Conservation (phyloP, 768 basidiomycete genomes). For the Suillus weaverae region DNA sequence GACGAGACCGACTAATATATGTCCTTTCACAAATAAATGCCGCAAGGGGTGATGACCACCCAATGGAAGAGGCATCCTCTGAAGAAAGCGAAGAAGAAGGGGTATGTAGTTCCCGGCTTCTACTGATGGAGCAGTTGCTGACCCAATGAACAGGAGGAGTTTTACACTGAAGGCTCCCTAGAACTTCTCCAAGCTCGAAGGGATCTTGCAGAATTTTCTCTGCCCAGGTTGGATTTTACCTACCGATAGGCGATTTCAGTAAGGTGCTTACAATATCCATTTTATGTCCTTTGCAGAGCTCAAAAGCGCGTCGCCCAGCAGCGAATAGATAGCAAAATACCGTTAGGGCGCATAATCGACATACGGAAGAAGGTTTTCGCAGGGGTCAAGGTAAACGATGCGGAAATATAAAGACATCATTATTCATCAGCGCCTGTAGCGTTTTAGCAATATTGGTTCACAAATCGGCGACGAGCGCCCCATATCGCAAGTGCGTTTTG, state of each 20-base stretch:
- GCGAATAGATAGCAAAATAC: conserved; percentile 83
- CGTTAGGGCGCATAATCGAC: conserved; percentile 87
- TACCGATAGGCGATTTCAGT: conserved; percentile 50
- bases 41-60: conserved; percentile 78
- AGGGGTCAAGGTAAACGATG: conserved; percentile 75
- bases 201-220: conserved; percentile 88
- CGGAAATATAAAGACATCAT: background rate
- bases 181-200: conserved; percentile 85
- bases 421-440: conserved; percentile 43
- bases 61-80: conserved; percentile 67
- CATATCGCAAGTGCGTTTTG: conserved; percentile 90
- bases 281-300: conserved; percentile 71
- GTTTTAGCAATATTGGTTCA: conserved; percentile 89
- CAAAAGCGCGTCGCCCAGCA: conserved; percentile 92
- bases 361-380: conserved; percentile 87
- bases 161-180: conserved; percentile 89
- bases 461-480: conserved; percentile 98
- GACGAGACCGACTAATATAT: conserved; percentile 93
- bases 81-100: conserved; percentile 80
- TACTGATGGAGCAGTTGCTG: conserved; percentile 1
- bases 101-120: background rate
- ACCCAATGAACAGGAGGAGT: conserved; percentile 67
- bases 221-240: conserved; percentile 86
- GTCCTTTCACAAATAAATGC: conserved; percentile 92
- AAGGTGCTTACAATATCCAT: conserved; percentile 76